Conservation (phyloP, 2,329 filamentous ascomycete genomes). For the Hypoxylon rubiginosum region DNA sequence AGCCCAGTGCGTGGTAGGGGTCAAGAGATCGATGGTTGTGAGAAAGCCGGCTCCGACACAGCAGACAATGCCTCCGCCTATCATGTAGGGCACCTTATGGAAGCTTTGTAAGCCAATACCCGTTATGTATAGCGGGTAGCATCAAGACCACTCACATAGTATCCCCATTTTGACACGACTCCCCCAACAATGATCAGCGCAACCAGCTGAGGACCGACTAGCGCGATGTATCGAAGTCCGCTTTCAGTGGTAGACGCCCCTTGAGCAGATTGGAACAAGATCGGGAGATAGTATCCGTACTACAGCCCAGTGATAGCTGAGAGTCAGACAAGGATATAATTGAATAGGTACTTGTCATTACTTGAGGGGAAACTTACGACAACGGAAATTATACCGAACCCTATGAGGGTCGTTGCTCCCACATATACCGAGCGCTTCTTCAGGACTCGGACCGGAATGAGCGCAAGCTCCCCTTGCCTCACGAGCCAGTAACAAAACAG, state of each 20-base stretch:
- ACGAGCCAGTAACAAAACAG: conserved; percentile 17
- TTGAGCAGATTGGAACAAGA: conserved; percentile 34
- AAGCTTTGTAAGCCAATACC: no score
- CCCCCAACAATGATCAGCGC: conserved; percentile 17
- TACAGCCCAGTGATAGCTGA: no score
- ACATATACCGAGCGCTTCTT: conserved; percentile 27
- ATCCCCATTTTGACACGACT: conserved; percentile 28
- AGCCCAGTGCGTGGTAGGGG: conserved; percentile 18
- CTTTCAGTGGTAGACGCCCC: conserved; percentile 23
- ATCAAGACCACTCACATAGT: conserved; percentile 30
- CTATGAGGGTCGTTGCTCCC: conserved; percentile 19
- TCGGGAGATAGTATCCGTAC: conserved; percentile 37
- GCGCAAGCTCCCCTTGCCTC: conserved; percentile 16
- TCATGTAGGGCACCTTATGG: conserved; percentile 37
- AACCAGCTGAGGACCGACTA: conserved; percentile 24
- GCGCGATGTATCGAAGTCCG: conserved; percentile 26
- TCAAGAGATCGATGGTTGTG: conserved; percentile 4
- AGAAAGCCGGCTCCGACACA: conserved; percentile 30
- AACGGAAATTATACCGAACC: conserved; percentile 5
- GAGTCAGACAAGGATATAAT: no score
- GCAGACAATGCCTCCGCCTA: conserved; percentile 9
- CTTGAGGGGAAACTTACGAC: no score
- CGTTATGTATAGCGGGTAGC: no score
- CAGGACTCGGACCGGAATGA: conserved; percentile 31
- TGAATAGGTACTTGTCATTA: no score